Conservation (phyloP, 106 monocot species). For the Dendrobium catenatum region DNA sequence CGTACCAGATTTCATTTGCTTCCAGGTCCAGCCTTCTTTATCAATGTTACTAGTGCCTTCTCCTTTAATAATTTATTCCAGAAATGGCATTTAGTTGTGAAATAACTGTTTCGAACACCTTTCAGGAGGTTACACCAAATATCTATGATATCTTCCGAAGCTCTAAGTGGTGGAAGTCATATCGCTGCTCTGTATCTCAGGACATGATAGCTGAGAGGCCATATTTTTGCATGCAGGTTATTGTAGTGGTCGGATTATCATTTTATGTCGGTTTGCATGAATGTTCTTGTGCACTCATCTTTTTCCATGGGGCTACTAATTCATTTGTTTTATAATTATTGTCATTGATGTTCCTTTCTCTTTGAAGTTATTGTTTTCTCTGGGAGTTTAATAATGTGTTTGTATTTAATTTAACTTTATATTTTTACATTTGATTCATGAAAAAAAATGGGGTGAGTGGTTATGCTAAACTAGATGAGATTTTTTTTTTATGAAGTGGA, state of each 20-base stretch:
- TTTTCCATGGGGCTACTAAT: not conserved
- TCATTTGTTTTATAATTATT: not conserved
- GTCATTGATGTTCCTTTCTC: not conserved
- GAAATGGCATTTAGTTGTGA: not conserved
- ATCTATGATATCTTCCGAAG: constrained; percentile 67
- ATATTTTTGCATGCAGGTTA: constrained; percentile 96
- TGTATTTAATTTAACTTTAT: not conserved
- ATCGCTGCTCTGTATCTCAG: constrained; percentile 57
- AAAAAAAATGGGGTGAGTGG: not conserved
- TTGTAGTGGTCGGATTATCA: not conserved
- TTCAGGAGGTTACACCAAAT: constrained; percentile 85
- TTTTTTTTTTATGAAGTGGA: too few relatives aligned
- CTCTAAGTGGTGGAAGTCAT: constrained; percentile 74
- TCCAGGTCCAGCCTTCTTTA: constrained; percentile 42
- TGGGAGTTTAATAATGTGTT: not conserved
- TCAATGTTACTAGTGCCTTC: not conserved
- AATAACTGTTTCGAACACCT: not conserved
- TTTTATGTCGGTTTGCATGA: not conserved
- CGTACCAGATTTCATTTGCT: constrained; percentile 75
- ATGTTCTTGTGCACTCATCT: not conserved
- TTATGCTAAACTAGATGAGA: too few relatives aligned
- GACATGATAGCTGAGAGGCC: constrained; percentile 25
- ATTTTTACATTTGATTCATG: not conserved
- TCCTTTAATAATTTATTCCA: not conserved
- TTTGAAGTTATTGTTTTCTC: not conserved